Base-by-base conservation (phyloP, 2,329 filamentous ascomycete genomes). In the Massarina eburnea region DNA sequence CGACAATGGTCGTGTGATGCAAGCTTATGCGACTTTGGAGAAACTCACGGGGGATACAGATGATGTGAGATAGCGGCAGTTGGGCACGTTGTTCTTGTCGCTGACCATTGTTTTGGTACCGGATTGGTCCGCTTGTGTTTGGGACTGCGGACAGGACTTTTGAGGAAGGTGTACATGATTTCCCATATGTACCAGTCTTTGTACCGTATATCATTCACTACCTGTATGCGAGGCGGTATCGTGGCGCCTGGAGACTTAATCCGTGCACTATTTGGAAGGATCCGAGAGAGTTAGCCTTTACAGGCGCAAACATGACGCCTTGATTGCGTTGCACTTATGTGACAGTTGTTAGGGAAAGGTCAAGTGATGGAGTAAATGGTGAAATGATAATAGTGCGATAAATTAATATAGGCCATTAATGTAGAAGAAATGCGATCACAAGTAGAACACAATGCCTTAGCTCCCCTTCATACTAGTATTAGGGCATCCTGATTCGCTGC, bases 211-310 rank as follows among this genome's bases (percentile, higher is more conserved):
- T 70, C 30, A 66, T 69, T 45, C 57, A 69, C 24, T 64, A 65
- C 43, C 48, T 54, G 29, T 71, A 65, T 54, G 61, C 37, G 12
- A 52, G 58, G 42, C 45, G 46, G 37, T 36, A 70, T 57, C 54
- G 54, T 33, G 64, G 65, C 6, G 63, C 60, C 36, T 71, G 68
- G 68, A 46, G 61, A 27, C 71, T 68, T 46, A 66, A 67, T 56
- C 67, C 68, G 20, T 68, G 62, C 39, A 64, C 58, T 8, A 52
- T 57, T n/a, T 68, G 59, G 60, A 61, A 65, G 33, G 54, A 66
- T 50, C 62, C 41, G 4, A 55, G 52, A 35, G 51, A 58, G 22
- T 45, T 66, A 52, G 53, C 51, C 0, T 64, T 57, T 33, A 42
- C 29, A 12, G 21, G 20, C 12, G 21, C 32, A 34, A 18, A 18